Evolutionary conservation across 2,329 filamentous ascomycete species (phyloP), one percentile per base, ranked within the genome.

Genomic region (Cyphellophora attinorum): DNA sequence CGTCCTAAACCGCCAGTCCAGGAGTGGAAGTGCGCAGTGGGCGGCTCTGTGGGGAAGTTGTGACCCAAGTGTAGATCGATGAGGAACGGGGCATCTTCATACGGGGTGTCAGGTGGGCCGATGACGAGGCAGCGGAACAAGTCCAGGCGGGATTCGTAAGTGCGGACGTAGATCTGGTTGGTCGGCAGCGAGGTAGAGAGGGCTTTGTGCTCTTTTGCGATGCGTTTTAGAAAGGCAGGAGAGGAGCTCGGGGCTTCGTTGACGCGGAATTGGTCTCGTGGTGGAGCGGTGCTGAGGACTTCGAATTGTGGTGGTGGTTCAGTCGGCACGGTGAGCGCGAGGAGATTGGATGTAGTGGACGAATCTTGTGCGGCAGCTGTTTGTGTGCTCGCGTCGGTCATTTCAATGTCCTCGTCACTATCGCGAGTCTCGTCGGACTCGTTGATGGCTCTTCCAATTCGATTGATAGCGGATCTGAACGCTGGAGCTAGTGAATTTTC

Each of bases 51-150:
- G 2, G 74, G 74, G 41, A 70, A 79, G 1, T 54, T 46, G 0
- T 60, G 48, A 6, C 57, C 55, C 13, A 77, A 62, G 40, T 69
- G 59, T 35, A 77, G 60, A 51, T 78, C 74, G 41, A 78, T 63
- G n/a, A 77, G 52, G 48, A 76, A 77, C 0, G 74, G 74, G 1
- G 71, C 72, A 44, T 68, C 62, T 42, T 73, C 71, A 49, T 79
- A 79, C 2, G 74, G 74, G 1, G 74, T 78, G 31, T 72, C 71
- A 14, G 60, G 54, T 0, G 74, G 72, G 0, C 74, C 74, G 30
- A 78, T 59, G 35, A 78, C 69, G 3, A 78, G 54, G 11, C 73
- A 67, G 8, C 74, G 68, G 6, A 77, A 51, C 6, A 78, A 60
- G 48, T 78, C 72, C 28, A 76, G 62, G 14, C 72, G 61, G 3